Evolutionary conservation across 805 yeast species (phyloP), one percentile per base, ranked within the genome.

Genomic region (Kazachstania taianensis): DNA sequence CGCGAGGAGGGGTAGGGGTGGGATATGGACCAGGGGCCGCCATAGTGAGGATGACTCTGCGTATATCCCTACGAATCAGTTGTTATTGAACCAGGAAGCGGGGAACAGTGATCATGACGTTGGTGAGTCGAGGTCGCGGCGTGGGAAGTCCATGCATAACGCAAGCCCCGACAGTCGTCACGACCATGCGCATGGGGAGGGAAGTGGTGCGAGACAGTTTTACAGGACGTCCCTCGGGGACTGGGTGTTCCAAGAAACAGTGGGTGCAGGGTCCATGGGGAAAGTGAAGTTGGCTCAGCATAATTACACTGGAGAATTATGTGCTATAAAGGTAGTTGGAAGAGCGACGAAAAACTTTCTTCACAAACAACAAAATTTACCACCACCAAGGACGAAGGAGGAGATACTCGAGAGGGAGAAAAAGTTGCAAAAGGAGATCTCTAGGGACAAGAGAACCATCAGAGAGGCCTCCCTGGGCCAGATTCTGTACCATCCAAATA

Each of bases 181-280:
- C n/a, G n/a, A n/a, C n/a, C n/a, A n/a, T n/a, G n/a, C n/a, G n/a
- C n/a, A n/a, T n/a, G 28, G 15, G 15, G 28, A 22, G 20, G 13
- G 20, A 4, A 18, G 13, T 16, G n/a, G 12, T 7, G 25, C 22
- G 10, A 28, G 24, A 16, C 37, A 55, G 45, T 81, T 81, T 48
- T 87, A 85, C 56, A 73, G 97, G 44, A 81, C 81, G 38, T 72
- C 94, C 5, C 81, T 89, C 37, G 98, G 98, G 12, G 96, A 92
- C 45, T 89, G 98, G 98, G 94, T 85, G 49, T 87, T 89, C 50
- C 71, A 84, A 41, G 85, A 85, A 59, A 86, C 96, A 4, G 84
- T 92, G 30, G 99, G 99, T 31, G 95, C 97, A 2, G 98, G 99
- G 3, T 85, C 96, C 0, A 92, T 92, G 98, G 99, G 99, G 40